Evolutionary conservation across 2,329 filamentous ascomycete species (phyloP), one percentile per base, ranked within the genome.

Genomic region (Juglanconis juglandina): DNA sequence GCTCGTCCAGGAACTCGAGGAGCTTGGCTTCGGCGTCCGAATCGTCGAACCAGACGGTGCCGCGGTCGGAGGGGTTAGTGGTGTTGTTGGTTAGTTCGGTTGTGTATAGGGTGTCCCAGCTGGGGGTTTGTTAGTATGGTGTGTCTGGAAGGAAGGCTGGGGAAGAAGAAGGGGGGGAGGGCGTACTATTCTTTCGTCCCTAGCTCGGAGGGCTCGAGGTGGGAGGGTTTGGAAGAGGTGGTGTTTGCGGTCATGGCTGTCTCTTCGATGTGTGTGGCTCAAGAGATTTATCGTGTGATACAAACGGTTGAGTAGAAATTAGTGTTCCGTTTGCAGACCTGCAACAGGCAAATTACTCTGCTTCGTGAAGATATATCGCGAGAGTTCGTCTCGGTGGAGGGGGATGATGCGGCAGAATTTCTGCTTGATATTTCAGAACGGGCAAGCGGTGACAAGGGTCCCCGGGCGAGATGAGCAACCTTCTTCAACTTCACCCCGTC

Each of bases 31-130:
- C 91, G 63, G 95, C 95, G 70, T 89, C 87, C 37, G 92, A 90
- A 77, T 98, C 95, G 72, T 92, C 89, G 82, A 99, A 99, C 95
- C 95, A 99, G 68, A 95, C 87, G 35, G 92, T 96, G 66, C 94
- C 94, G 62, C 89, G 89, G 78, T 96, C 91, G 59, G 83, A 76
- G 9, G 90, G 86, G 76, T 96, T 86, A 64, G 83, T 74, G 57
- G 84, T 76, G 74, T 93, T 85, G 76, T 95, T 94, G 62, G 77
- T 72, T 56, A 92, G 79, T 74, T 95, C 89, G 66, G 79, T 81
- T 1, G 81, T 78, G 79, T 96, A 95, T 64, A 91, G 84, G 24
- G 76, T 77, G 73, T 94, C 87, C 90, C 90, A 93, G 77, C 90
- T 93, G 62, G 41, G 47, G 39, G 30, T 13, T 14, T 34, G 24